Conservation (phyloP, 2,329 filamentous ascomycete species). For the Coniosporium tulheliwenetii region DNA sequence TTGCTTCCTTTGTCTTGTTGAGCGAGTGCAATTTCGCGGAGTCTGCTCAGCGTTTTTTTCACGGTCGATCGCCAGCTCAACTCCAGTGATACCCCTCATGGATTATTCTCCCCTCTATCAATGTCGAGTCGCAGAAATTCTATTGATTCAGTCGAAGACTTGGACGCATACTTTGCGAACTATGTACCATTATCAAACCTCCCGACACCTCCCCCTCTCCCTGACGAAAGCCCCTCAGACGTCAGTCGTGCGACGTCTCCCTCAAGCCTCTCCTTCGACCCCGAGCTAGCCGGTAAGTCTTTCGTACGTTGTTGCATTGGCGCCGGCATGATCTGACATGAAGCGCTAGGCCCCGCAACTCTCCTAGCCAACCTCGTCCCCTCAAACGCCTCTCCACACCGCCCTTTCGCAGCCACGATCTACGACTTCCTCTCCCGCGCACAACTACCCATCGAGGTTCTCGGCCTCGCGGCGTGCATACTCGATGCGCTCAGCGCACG, state of each 20-base stretch:
- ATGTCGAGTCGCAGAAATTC: too few species aligned
- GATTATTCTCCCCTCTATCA: too few species aligned
- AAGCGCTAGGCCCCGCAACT: conserved; percentile 13
- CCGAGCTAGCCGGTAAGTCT: not conserved
- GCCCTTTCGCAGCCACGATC: conserved; percentile 13
- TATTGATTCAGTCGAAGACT: conserved; percentile 6
- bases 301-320: conserved; percentile 1
- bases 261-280: not conserved
- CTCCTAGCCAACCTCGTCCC: conserved; percentile 21
- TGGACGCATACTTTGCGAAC: conserved; percentile 21
- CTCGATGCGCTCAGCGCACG: conserved; percentile 17
- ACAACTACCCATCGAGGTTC: conserved; percentile 15
- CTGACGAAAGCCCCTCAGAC: conserved; percentile 3
- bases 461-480: conserved; percentile 22
- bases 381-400: conserved; percentile 13
- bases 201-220: conserved; percentile 21
- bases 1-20: too few species aligned
- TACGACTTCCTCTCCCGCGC: conserved; percentile 15
- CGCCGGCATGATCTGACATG: not conserved
- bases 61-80: too few species aligned
- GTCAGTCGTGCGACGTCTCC: not conserved
- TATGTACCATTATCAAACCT: conserved; percentile 22
- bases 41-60: too few species aligned
- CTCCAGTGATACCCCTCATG: too few species aligned
- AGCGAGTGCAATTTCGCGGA: too few species aligned